phyloP scores from a whole-genome alignment of 805 yeast genomes.

The Metschnikowia picachoensis region DNA sequence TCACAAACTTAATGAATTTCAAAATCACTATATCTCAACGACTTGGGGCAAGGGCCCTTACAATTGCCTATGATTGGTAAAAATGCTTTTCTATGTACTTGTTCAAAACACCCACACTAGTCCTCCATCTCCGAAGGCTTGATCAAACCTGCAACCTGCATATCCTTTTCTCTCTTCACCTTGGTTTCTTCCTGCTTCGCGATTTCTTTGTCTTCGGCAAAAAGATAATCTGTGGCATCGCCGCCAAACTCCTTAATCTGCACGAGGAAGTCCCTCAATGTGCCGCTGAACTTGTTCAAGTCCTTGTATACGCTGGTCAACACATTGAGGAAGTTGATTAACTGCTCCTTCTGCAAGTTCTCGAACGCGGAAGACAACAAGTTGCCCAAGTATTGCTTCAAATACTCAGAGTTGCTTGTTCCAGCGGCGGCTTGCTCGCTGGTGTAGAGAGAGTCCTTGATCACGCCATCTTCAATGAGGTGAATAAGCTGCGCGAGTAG shows the following conservation, averaged over 20 bases:
- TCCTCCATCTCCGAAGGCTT: constrained; percentile 95
- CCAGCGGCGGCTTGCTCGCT: constrained; percentile 83
- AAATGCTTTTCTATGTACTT: neutral
- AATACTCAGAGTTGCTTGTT: constrained; percentile 71
- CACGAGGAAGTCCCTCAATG: constrained; percentile 90
- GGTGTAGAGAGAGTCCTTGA: constrained; percentile 72
- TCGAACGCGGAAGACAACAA: constrained; percentile 89
- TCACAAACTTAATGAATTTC: too few relatives aligned
- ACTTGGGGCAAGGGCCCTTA: too few relatives aligned
- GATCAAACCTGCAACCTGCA: constrained; percentile 86
- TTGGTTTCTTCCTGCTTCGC: constrained; percentile 67
- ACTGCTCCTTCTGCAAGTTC: constrained; percentile 79
- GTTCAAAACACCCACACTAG: constrained; percentile 5
- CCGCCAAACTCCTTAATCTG: constrained; percentile 96
- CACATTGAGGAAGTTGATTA: constrained; percentile 74
- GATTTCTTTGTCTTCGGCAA: constrained; percentile 86
- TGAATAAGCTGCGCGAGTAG: constrained; percentile 80
- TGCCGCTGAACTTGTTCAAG: constrained; percentile 71
- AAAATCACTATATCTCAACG: too few relatives aligned
- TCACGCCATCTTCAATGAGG: constrained; percentile 71
- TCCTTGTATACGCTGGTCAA: constrained; percentile 71
- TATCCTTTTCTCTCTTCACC: constrained; percentile 74
- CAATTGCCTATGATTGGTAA: too few relatives aligned
- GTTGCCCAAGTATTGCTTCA: constrained; percentile 76
- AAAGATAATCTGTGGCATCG: constrained; percentile 88